Conservation (phyloP, 305 asterid species). For the Coffea humblotiana region DNA sequence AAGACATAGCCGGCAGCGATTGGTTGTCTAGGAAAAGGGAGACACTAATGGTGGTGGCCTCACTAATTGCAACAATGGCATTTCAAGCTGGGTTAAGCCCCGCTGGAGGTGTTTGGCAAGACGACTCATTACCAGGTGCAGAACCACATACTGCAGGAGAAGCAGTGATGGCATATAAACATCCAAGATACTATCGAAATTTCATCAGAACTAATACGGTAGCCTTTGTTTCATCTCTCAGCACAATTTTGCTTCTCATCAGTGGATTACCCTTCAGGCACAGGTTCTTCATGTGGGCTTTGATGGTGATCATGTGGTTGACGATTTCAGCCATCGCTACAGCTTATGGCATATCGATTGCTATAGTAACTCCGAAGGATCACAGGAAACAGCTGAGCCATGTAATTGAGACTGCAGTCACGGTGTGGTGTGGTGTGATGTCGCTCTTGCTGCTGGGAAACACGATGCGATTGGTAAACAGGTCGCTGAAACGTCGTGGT, state of each 20-base stretch:
- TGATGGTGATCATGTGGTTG: constrained; percentile 63
- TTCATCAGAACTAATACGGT: constrained; percentile 41
- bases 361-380: constrained; percentile 37
- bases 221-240: constrained; percentile 56
- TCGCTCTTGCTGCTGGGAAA: constrained; percentile 43
- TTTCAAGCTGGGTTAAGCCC: constrained; percentile 55
- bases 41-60: constrained; percentile 53
- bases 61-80: constrained; percentile 58
- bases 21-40: constrained; percentile 50
- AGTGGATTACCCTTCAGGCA: constrained; percentile 59
- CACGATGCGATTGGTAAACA: constrained; percentile 35
- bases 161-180: constrained; percentile 42
- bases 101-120: constrained; percentile 55
- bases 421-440: constrained; percentile 46
- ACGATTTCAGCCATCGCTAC: constrained; percentile 45
- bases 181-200: constrained; percentile 24
- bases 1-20: constrained; percentile 16
- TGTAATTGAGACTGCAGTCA: constrained; percentile 31
- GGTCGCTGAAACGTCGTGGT: constrained; percentile 31
- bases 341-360: constrained; percentile 43
- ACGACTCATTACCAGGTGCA: not conserved
- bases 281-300: constrained; percentile 42
- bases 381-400: constrained; percentile 18
- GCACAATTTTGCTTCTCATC: constrained; percentile 53
- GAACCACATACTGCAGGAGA: constrained; percentile 43